phyloP scores from a whole-genome alignment of 1,284 basidiomycete genomes.

The Stygiomarasmius scandens region DNA sequence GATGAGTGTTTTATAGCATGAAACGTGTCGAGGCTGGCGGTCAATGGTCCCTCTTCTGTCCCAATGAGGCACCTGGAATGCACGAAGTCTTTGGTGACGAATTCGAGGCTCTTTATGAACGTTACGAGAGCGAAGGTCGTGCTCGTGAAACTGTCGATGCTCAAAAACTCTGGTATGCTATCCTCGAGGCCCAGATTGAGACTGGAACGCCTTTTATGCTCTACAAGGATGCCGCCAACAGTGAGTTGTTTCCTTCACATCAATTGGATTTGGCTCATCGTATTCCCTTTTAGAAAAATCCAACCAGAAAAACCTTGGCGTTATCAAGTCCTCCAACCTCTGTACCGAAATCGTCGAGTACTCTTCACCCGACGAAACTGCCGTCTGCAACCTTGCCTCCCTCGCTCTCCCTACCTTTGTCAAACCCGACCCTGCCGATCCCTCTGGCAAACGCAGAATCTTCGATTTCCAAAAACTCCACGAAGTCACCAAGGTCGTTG shows the following conservation, averaged over 20 bases:
- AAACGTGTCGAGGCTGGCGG: slow-evolving; percentile 87
- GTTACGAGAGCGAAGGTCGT: slow-evolving; percentile 92
- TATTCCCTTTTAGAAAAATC: slow-evolving; percentile 70
- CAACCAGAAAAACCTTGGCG: slow-evolving; percentile 98
- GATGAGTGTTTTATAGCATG: slow-evolving; percentile 60
- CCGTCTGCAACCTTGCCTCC: slow-evolving; percentile 98
- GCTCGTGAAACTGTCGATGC: slow-evolving; percentile 89
- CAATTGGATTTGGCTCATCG: background rate
- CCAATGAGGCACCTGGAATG: slow-evolving; percentile 92
- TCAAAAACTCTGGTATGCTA: slow-evolving; percentile 98
- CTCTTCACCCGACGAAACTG: slow-evolving; percentile 96
- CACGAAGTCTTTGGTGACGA: slow-evolving; percentile 91
- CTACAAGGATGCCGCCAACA: slow-evolving; percentile 92
- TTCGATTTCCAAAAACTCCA: slow-evolving; percentile 97
- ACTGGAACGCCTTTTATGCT: slow-evolving; percentile 98
- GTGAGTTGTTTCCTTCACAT: slow-evolving; percentile 43
- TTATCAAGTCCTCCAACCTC: slow-evolving; percentile 98
- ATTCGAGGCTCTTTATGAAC: slow-evolving; percentile 89
- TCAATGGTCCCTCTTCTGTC: slow-evolving; percentile 98
- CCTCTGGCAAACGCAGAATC: slow-evolving; percentile 45
- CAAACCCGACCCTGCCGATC: slow-evolving; percentile 20
- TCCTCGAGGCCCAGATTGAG: slow-evolving; percentile 97
- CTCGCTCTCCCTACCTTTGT: slow-evolving; percentile 93
- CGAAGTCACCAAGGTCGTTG: slow-evolving; percentile 90
- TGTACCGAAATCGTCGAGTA: slow-evolving; percentile 99